These are phyloP conservation scores for Beauveria caledonica DNA, from an alignment of 2,329 filamentous ascomycete genomes.

Conservation along the genomic window DNA sequence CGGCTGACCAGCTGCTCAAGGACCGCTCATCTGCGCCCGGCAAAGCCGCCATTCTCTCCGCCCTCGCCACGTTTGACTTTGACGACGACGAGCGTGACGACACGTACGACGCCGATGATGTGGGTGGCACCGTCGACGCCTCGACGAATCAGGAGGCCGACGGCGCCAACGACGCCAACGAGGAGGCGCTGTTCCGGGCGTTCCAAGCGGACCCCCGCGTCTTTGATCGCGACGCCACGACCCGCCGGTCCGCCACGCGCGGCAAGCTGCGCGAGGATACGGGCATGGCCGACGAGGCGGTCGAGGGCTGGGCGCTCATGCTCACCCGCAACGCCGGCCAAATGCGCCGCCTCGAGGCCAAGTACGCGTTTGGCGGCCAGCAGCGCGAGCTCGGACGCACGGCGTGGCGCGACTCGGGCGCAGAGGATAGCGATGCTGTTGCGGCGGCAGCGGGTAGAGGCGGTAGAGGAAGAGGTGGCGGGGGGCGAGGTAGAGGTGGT, in stretches of 20 bases:
- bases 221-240: slow-evolving; percentile 65
- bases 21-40: slow-evolving; percentile 58
- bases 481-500: slow-evolving; percentile 38
- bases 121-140: slow-evolving; percentile 78
- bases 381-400: slow-evolving; percentile 60
- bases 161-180: slow-evolving; percentile 44
- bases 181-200: slow-evolving; percentile 64
- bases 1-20: slow-evolving; percentile 63
- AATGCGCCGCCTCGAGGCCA: slow-evolving; percentile 61
- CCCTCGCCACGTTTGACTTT: slow-evolving; percentile 79
- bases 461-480: slow-evolving; percentile 40
- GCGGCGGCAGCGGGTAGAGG: slow-evolving; percentile 25
- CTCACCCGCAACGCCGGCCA: slow-evolving; percentile 62
- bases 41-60: slow-evolving; percentile 82
- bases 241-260: slow-evolving; percentile 56
- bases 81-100: slow-evolving; percentile 97
- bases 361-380: slow-evolving; percentile 57
- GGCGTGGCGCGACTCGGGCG: slow-evolving; percentile 53
- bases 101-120: slow-evolving; percentile 87
- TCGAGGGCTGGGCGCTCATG: slow-evolving; percentile 94
- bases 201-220: slow-evolving; percentile 57
- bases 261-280: slow-evolving; percentile 63
- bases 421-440: slow-evolving; percentile 48
- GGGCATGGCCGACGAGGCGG: slow-evolving; percentile 84
- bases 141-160: slow-evolving; percentile 45